A percentile compares a stretch with the other conserved stretches of the same genome.
phyloP scores from a whole-genome alignment of 192 early-diverging fungal species.

The Spinellus fusiger region DNA sequence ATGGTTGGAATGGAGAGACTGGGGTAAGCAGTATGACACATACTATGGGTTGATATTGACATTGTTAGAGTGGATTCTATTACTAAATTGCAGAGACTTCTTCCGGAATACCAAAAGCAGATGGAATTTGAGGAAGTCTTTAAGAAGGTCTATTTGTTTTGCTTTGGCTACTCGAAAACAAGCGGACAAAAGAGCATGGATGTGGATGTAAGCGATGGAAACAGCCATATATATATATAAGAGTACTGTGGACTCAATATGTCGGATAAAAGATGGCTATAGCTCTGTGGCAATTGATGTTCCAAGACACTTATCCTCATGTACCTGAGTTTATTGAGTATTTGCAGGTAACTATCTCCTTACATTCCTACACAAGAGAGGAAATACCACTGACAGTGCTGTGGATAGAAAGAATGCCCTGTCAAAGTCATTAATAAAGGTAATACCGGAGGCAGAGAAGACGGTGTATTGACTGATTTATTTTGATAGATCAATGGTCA shows the following conservation, averaged over 20 bases:
- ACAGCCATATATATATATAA: neutral
- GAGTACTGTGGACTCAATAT: neutral
- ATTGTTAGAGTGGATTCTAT: neutral
- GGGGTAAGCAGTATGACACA: neutral
- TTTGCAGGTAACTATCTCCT: neutral
- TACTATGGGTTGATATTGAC: neutral
- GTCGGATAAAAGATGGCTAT: slow-evolving; percentile 5
- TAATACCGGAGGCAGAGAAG: neutral
- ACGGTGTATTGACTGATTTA: neutral
- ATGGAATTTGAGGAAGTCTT: neutral
- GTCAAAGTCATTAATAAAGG: slow-evolving; percentile 28
- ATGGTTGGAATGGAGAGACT: slow-evolving; percentile 4
- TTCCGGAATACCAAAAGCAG: neutral
- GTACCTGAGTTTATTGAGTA: slow-evolving; percentile 11
- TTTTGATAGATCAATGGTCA: slow-evolving; percentile 17
- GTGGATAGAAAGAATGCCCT: slow-evolving; percentile 5
- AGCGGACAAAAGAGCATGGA: slow-evolving; percentile 27
- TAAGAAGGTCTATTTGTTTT: slow-evolving; percentile 13
- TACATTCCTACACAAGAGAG: neutral
- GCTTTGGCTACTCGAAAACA: slow-evolving; percentile 14
- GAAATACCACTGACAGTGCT: neutral
- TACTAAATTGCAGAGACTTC: neutral
- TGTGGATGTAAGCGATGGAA: slow-evolving; percentile 11
- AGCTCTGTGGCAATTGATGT: slow-evolving; percentile 18
- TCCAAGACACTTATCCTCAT: slow-evolving; percentile 8